These are phyloP conservation scores for Aspergillus latus DNA, from an alignment of 2,329 filamentous ascomycete genomes.

Conservation along the genomic window DNA sequence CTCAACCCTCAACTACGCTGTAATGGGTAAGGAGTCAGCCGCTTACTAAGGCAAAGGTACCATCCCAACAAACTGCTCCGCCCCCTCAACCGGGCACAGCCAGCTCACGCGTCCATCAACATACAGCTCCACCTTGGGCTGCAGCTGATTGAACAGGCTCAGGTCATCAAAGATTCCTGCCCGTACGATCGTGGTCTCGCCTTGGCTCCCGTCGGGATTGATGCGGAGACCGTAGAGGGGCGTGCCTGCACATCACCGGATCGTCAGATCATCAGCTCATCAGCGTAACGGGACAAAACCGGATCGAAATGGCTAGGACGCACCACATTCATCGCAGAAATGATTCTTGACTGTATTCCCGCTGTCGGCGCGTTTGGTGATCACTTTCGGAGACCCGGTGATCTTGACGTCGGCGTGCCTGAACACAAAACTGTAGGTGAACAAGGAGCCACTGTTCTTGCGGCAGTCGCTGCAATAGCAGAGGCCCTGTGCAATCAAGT, in stretches of 20 bases:
- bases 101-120: background rate
- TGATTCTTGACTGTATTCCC: background rate
- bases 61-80: background rate
- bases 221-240: background rate
- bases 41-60: background rate
- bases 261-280: background rate
- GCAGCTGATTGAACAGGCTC: background rate
- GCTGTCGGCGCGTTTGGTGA: background rate
- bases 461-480: constrained; percentile 2
- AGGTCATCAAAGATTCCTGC: background rate
- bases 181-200: background rate
- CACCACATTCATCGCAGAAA: background rate
- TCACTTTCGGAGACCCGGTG: background rate
- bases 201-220: background rate
- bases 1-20: too few species aligned
- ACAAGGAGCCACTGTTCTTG: background rate
- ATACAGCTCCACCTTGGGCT: background rate
- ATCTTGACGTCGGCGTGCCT: background rate
- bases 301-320: background rate
- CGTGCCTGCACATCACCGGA: background rate
- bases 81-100: background rate
- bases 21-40: too few species aligned
- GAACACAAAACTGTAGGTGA: background rate
- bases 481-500: background rate
- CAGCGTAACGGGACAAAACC: too few species aligned